Evolutionary conservation across 2,329 filamentous ascomycete genomes (phyloP).

Genomic region (Corinectria fuckeliana): DNA sequence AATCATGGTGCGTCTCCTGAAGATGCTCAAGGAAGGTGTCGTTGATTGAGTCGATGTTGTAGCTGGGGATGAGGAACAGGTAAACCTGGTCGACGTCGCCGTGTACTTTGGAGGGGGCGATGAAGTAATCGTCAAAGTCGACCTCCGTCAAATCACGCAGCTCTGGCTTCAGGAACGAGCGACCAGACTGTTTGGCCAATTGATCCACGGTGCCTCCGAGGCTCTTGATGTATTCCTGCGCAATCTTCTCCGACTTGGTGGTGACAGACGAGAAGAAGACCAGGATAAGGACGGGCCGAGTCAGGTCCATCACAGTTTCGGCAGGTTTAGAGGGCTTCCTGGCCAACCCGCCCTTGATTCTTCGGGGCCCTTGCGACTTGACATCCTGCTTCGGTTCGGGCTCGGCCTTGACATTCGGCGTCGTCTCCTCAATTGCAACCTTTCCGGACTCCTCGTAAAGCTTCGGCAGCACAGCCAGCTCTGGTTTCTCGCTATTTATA

Average conservation of each 20-base stretch:
- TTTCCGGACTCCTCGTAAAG: conserved; percentile 38
- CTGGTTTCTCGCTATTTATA: conserved; percentile 42
- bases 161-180: conserved; percentile 62
- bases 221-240: conserved; percentile 65
- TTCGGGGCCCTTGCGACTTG: conserved; percentile 52
- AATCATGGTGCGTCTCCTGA: conserved; percentile 93
- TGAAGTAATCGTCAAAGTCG: conserved; percentile 93
- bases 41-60: conserved; percentile 93
- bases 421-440: conserved; percentile 24
- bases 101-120: conserved; percentile 70
- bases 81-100: conserved; percentile 75
- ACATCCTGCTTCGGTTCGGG: conserved; percentile 38
- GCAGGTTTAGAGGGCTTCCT: conserved; percentile 40
- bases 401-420: conserved; percentile 21
- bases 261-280: conserved; percentile 92
- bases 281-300: conserved; percentile 69
- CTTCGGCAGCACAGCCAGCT: conserved; percentile 47
- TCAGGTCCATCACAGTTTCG: conserved; percentile 39
- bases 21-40: conserved; percentile 88
- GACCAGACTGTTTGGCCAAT: conserved; percentile 48
- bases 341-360: conserved; percentile 54
- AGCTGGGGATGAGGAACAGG: conserved; percentile 83
- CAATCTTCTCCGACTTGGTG: conserved; percentile 78
- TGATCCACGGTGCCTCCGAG: conserved; percentile 60
- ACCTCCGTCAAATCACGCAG: conserved; percentile 82